These are phyloP conservation scores for Kwoniella sp. DNA, from an alignment of 768 basidiomycete genomes.

Conservation along the genomic window DNA sequence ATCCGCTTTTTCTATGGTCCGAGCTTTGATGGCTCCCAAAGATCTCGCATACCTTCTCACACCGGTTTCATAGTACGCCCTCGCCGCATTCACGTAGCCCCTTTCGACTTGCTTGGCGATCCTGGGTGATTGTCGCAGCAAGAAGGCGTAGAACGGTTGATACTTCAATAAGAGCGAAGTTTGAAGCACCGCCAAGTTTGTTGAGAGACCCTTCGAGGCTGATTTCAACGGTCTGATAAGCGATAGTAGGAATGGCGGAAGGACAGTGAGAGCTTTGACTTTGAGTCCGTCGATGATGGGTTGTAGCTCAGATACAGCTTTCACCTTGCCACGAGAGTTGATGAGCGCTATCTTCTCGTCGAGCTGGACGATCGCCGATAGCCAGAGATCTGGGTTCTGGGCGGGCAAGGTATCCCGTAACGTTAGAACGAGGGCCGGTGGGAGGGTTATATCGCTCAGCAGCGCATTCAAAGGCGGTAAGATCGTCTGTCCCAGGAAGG, in stretches of 20 bases:
- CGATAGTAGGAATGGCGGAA: conserved; percentile 80
- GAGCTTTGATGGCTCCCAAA: conserved; percentile 70
- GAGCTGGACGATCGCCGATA: conserved; percentile 75
- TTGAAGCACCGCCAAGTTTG: conserved; percentile 91
- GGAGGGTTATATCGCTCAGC: conserved; percentile 75
- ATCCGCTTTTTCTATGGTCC: conserved; percentile 69
- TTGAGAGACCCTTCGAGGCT: conserved; percentile 62
- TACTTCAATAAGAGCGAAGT: conserved; percentile 83
- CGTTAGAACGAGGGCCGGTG: conserved; percentile 72
- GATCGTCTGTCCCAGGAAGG: conserved; percentile 78
- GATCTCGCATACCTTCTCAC: conserved; percentile 86
- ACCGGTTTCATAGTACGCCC: conserved; percentile 93
- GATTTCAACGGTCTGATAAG: conserved; percentile 82
- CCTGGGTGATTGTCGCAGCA: conserved; percentile 75
- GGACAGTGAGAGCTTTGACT: conserved; percentile 84
- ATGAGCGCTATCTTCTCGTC: conserved; percentile 71
- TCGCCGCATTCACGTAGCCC: conserved; percentile 77
- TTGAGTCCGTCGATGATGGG: conserved; percentile 84
- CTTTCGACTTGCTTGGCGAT: conserved; percentile 86
- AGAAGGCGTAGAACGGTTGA: conserved; percentile 75
- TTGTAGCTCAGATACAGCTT: conserved; percentile 78
- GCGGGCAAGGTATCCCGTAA: conserved; percentile 83
- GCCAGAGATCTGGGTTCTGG: conserved; percentile 71
- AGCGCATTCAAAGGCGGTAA: conserved; percentile 82
- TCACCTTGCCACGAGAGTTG: conserved; percentile 75